A percentile compares a stretch with the other conserved stretches of the same genome.
phyloP scores from a whole-genome alignment of 2,329 filamentous ascomycete species.

The Apiospora phragmitis region DNA sequence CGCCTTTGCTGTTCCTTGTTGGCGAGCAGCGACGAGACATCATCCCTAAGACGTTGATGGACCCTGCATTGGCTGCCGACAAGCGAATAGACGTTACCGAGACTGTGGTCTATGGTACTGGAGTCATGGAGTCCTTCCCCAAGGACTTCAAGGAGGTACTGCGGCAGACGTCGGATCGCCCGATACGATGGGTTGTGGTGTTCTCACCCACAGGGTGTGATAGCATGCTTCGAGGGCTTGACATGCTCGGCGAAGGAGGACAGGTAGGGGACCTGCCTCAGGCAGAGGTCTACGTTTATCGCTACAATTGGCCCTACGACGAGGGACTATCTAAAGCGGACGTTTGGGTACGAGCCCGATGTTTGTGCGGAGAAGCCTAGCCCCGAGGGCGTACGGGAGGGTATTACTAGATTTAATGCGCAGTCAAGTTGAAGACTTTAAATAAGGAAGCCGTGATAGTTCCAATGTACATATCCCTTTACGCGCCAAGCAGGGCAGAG shows the following conservation, averaged over 20 bases:
- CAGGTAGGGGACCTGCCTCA: slow-evolving; percentile 19
- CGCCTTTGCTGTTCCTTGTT: slow-evolving; percentile 79
- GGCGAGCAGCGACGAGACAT: slow-evolving; percentile 89
- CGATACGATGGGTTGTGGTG: slow-evolving; percentile 71
- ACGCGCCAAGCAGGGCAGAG: not conserved
- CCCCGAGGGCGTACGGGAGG: slow-evolving; percentile 74
- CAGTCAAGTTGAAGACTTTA: not conserved
- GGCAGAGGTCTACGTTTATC: slow-evolving; percentile 57
- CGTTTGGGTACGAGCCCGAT: slow-evolving; percentile 69
- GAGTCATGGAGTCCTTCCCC: slow-evolving; percentile 77
- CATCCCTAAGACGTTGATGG: slow-evolving; percentile 79
- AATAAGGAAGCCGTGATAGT: too few species aligned
- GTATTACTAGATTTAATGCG: slow-evolving; percentile 48
- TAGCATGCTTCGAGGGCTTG: slow-evolving; percentile 56
- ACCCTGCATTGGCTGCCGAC: slow-evolving; percentile 46
- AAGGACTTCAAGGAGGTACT: slow-evolving; percentile 61
- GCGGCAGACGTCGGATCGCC: slow-evolving; percentile 39
- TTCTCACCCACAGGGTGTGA: slow-evolving; percentile 69
- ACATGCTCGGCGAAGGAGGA: slow-evolving; percentile 37
- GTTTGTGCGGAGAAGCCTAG: slow-evolving; percentile 82
- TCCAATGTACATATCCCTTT: not conserved
- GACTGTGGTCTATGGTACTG: slow-evolving; percentile 82
- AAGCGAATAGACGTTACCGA: slow-evolving; percentile 71
- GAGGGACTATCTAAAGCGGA: slow-evolving; percentile 65
- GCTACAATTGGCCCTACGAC: slow-evolving; percentile 96